Evolutionary conservation across 2,329 filamentous ascomycete species (phyloP), one percentile per base, ranked within the genome.

Genomic region (Rhynchosporium agropyri): DNA sequence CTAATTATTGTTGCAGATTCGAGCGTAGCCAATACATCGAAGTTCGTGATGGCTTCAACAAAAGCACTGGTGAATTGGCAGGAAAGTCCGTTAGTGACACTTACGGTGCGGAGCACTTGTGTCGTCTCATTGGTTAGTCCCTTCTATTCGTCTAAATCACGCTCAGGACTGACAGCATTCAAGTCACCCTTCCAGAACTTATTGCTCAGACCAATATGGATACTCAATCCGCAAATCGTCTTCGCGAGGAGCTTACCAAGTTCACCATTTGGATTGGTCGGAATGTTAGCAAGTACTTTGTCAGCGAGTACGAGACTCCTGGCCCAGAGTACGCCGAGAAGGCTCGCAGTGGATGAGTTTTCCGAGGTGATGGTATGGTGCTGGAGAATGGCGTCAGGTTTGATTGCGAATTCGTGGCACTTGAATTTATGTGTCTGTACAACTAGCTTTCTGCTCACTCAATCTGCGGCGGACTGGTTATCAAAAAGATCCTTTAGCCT

Each of bases 141-240:
- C 46, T 12, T 20, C 38, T 43, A n/a, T 31, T 13, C 29, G 42
- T 20, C 48, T 61, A 43, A 4, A 33, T 49, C 20, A 10, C 49
- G 2, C 20, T 8, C 45, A 45, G 6, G 46, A 31, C 66, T 70
- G 60, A 70, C 50, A 33, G 20, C 51, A 3, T 6, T 26, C 9
- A 70, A 97, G 94, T 96, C 3, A 89, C 90, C 0, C 87, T 98
- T 70, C 94, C 95, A 0, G 95, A 99, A 74, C 86, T 98, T 46
- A 88, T 98, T 66, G 93, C 93, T 3, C 95, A 99, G 76, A 99
- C 95, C 58, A 98, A 98, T 78, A 97, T 99, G 92, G 95, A 98
- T 73, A 83, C 89, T 59, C 92, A 96, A 75, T 93, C 92, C 2
- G 91, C 97, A 48, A 90, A 89, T 66, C 89, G 92, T 53, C 85